These are phyloP conservation scores for Fusarium pseudograminearum DNA, from an alignment of 2,329 filamentous ascomycete genomes.

Conservation along the genomic window DNA sequence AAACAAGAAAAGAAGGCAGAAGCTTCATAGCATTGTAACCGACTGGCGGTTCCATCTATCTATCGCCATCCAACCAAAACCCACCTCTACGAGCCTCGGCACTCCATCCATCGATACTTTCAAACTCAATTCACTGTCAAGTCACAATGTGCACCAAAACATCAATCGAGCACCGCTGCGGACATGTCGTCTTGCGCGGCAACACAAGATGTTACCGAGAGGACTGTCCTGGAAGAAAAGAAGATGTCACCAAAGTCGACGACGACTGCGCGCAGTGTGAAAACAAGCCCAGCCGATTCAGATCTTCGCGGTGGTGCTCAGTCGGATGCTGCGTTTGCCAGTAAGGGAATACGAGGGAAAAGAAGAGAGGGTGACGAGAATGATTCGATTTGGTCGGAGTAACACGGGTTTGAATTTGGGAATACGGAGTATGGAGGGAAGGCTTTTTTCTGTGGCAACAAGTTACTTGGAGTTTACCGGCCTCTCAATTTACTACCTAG, in stretches of 20 bases:
- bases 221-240: conserved; percentile 49
- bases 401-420: conserved; percentile 22
- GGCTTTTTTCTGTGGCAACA: conserved; percentile 1
- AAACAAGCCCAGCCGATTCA: conserved; percentile 42
- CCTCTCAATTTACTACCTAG: background rate
- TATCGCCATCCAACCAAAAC: background rate
- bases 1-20: background rate
- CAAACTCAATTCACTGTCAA: conserved; percentile 5
- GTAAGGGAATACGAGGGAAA: conserved; percentile 25
- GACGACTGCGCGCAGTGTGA: conserved; percentile 55
- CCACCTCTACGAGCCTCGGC: background rate
- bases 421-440: conserved; percentile 12
- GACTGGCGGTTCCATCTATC: background rate
- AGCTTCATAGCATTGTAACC: conserved; percentile 4
- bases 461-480: conserved; percentile 12
- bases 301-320: conserved; percentile 55
- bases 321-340: conserved; percentile 51
- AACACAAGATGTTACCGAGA: conserved; percentile 53
- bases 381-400: conserved; percentile 18
- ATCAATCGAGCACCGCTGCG: conserved; percentile 53
- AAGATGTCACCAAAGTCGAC: conserved; percentile 49
- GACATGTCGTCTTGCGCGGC: conserved; percentile 53
- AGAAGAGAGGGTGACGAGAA: background rate
- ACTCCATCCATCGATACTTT: background rate
- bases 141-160: conserved; percentile 52